Base-by-base conservation (phyloP, 2,329 filamentous ascomycete species). In the Fusarium armeniacum region DNA sequence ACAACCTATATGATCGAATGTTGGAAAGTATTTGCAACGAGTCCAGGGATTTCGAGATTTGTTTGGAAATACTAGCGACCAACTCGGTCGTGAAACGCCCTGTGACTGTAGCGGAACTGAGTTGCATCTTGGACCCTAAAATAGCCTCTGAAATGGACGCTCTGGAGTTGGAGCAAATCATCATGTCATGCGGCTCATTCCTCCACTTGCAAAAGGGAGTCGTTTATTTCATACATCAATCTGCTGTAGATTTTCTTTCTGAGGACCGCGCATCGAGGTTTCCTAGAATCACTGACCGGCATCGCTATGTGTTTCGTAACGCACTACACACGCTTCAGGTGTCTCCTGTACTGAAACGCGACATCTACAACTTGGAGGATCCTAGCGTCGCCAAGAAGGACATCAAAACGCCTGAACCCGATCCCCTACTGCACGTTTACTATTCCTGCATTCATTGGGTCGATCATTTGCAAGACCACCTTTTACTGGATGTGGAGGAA, bases 361-460 rank as follows among this genome's bases (percentile, higher is more conserved):
- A 46, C 1, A 30, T 46, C 3, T 32, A 20, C 5, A 3, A 20
- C 13, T 20, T 46, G 5, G 0, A 5, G 0, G 18, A 32, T 4
- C 18, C 44, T 3, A 26, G 24, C 3, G 1, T 20, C 1, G 3
- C 13, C 1, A 6, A 10, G 8, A 1, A 32, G 0, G 3, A 32
- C 0, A 7, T 46, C 3, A 2, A 1, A 3, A 11, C 12, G 0
- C 3, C 13, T 13, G 1, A 1, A 0, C 26, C n/a, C 1, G 1
- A 11, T 9, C 44, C 26, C 3, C 8, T 46, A 5, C 4, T 10
- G 4, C 3, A 8, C 0, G 6, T 46, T 5, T 6, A 8, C 4
- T 46, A 46, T 13, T 11, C 26, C 3, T 46, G n/a, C 8, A 2
- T 46, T 20, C 10, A 20, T 6, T 46, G 26, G 44, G 26, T 10